Conservation (phyloP, 176 grass and related monocot species). For the Avena atlantica region DNA sequence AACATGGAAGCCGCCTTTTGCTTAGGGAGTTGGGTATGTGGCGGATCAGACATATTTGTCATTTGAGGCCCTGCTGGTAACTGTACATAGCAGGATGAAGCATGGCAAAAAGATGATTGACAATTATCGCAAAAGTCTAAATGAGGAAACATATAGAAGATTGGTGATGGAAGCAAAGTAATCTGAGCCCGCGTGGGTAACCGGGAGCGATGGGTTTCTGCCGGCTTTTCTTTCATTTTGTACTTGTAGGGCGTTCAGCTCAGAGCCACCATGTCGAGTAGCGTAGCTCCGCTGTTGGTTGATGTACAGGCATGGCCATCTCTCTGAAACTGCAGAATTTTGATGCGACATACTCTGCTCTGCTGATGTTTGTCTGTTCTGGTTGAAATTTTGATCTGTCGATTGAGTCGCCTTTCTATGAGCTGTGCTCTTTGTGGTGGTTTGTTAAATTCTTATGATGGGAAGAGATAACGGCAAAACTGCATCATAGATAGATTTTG, state of each 20-base stretch:
- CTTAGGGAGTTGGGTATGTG: not conserved
- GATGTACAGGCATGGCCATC: conserved; percentile 12
- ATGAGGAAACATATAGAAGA: not conserved
- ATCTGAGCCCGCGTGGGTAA: not conserved
- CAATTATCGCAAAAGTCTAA: conserved; percentile 16
- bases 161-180: not conserved
- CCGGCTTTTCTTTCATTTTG: not conserved
- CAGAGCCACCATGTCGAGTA: conserved; percentile 9
- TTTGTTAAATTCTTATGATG: not conserved
- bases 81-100: conserved; percentile 49
- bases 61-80: conserved; percentile 42
- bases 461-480: too few relatives aligned
- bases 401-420: not conserved
- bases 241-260: conserved; percentile 15
- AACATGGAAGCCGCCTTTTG: not conserved
- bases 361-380: not conserved
- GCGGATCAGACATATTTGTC: not conserved
- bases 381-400: conserved; percentile 32
- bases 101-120: conserved; percentile 35
- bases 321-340: conserved; percentile 11
- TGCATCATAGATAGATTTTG: too few relatives aligned
- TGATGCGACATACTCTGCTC: not conserved
- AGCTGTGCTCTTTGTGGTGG: not conserved
- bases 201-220: not conserved
- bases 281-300: not conserved